Evolutionary conservation across 176 grass and related monocot species (phyloP).

Genomic region (Pontederia crassipes): DNA sequence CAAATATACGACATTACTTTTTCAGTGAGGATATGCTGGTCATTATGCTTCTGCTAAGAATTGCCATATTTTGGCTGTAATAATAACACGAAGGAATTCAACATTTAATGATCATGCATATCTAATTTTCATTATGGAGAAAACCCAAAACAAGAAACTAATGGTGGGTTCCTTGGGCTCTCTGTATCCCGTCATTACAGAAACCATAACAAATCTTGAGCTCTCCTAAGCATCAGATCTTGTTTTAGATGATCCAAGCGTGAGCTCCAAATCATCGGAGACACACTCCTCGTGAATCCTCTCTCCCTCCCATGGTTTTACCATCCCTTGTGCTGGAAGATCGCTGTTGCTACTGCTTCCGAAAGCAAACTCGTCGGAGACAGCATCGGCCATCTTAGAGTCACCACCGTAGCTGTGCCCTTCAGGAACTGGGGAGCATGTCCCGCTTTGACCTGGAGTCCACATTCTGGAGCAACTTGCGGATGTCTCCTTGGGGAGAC

Average conservation of each 20-base stretch:
- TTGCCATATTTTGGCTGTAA: no score
- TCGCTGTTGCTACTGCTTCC: conserved; percentile 18
- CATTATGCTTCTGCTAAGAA: no score
- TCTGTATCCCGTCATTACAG: no score
- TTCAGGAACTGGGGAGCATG: conserved; percentile 16
- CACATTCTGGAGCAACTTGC: conserved; percentile 14
- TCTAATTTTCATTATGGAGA: no score
- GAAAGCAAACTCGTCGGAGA: conserved; percentile 17
- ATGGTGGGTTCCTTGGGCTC: no score
- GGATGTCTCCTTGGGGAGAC: not conserved
- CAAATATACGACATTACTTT: no score
- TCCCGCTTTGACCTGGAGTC: conserved; percentile 24
- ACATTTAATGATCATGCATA: no score
- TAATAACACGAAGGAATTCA: no score
- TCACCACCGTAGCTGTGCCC: conserved; percentile 4
- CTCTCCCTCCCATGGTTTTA: conserved; percentile 26
- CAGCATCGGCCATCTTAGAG: conserved; percentile 5
- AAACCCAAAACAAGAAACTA: no score
- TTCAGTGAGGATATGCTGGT: no score
- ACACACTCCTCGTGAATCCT: conserved; percentile 26
- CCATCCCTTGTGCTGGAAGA: conserved; percentile 3
- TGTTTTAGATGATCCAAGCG: conserved; percentile 20
- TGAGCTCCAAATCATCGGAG: conserved; percentile 23
- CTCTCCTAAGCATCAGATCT: not conserved
- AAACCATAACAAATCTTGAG: no score